Conservation (phyloP, 192 early-diverging fungal genomes). For the Entomortierella lignicola region DNA sequence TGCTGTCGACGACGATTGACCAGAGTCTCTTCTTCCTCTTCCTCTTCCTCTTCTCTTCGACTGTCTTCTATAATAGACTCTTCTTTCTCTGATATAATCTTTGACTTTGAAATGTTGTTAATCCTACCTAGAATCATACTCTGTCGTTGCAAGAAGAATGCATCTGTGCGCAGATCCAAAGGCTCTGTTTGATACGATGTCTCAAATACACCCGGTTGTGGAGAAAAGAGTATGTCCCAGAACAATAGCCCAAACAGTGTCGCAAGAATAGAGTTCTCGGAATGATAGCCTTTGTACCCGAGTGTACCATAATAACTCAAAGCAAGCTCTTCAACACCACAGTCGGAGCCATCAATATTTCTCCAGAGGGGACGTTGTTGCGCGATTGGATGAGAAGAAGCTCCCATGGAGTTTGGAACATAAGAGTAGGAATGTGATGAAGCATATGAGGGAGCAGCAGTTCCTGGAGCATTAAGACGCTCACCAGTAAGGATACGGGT, state of each 20-base stretch:
- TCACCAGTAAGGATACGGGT: slow-evolving; percentile 55
- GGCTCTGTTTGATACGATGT: slow-evolving; percentile 76
- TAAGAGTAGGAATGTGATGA: slow-evolving; percentile 36
- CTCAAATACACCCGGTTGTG: slow-evolving; percentile 74
- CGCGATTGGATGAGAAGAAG: slow-evolving; percentile 14
- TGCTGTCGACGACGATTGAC: not conserved
- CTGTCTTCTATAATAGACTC: not conserved
- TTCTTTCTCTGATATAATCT: not conserved
- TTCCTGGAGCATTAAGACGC: slow-evolving; percentile 55
- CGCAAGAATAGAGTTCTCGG: slow-evolving; percentile 69
- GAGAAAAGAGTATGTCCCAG: slow-evolving; percentile 76
- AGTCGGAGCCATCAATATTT: slow-evolving; percentile 66
- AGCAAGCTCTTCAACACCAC: slow-evolving; percentile 72
- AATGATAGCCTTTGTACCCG: slow-evolving; percentile 73
- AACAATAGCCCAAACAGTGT: slow-evolving; percentile 74
- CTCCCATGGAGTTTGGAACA: slow-evolving; percentile 24
- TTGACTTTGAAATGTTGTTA: slow-evolving; percentile 49
- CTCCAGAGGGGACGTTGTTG: slow-evolving; percentile 55
- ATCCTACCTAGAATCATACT: slow-evolving; percentile 33
- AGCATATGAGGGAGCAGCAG: slow-evolving; percentile 37
- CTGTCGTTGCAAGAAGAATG: slow-evolving; percentile 61
- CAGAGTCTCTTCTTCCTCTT: slow-evolving; percentile 21
- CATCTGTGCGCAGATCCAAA: slow-evolving; percentile 72
- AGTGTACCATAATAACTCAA: slow-evolving; percentile 71
- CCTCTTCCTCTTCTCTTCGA: not conserved